Evolutionary conservation across 176 grass and related monocot species (phyloP), one percentile per base, ranked within the genome.

Genomic region (Ampelocalamus luodianensis): DNA sequence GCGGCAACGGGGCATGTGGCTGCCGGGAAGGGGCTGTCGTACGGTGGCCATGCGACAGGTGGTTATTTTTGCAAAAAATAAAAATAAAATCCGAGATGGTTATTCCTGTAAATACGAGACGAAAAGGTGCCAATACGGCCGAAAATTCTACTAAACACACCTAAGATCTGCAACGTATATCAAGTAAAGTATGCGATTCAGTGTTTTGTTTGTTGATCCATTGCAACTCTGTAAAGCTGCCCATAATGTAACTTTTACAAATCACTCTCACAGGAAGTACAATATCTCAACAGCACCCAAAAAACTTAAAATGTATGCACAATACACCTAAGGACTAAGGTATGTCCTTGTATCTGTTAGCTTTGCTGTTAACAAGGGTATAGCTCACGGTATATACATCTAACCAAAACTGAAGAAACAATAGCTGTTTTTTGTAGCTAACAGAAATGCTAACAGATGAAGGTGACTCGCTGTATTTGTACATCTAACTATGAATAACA

Each of bases 361-460:
- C 88, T 86, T 80, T 90, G 78, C 90, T 92, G 93, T 94, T 92
- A 92, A 83, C 90, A 86, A 60, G 48, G 43, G 42, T 83, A 54
- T 78, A 75, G 39, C 79, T 78, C 79, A 71, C 55, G 22, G 53
- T 77, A 79, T 79, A 15, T 83, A 48, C 73, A 85, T 74, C 24
- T 79, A 46, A 82, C 39, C 40, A 75, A 87, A 86, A 87, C 74
- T 79, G 79, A 89, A 85, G 34, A 73, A 77, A 87, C 60, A 83
- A 81, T 80, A 71, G 23, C 38, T 81, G 48, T 20, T 72, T 20
- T 64, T 64, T 56, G 23, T 67, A 70, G 92, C 86, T 93, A 95
- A 91, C 85, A 92, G 91, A 69, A 95, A 88, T 82, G 79, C 91
- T 95, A 93, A 88, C 93, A 90, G 86, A 93, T 59, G 77, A 93